Conservation (phyloP, 768 basidiomycete genomes). For the Omphalotus guepiniiformis region DNA sequence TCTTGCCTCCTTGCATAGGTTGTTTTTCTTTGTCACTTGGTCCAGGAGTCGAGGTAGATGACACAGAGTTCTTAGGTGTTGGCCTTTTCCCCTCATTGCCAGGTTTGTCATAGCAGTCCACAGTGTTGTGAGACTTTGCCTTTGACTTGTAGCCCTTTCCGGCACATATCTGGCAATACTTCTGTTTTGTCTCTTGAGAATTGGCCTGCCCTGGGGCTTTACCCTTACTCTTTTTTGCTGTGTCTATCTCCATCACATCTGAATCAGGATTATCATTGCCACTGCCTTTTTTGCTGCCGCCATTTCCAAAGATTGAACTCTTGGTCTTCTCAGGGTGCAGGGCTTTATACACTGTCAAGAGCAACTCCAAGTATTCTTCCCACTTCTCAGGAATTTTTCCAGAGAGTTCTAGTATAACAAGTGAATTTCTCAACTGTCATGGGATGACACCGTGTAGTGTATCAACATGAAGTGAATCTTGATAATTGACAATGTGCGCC, state of each 20-base stretch:
- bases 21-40: not conserved
- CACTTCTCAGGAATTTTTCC: not conserved
- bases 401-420: not conserved
- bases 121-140: not conserved
- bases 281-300: not conserved
- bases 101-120: not conserved
- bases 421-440: not conserved
- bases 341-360: slow-evolving; percentile 1
- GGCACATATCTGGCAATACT: not conserved
- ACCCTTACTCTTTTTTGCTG: not conserved
- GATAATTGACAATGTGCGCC: slow-evolving; percentile 1
- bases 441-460: not conserved
- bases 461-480: not conserved
- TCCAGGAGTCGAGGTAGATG: not conserved
- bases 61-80: not conserved
- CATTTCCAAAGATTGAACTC: slow-evolving; percentile 5
- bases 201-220: not conserved
- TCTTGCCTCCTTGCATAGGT: not conserved
- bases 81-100: slow-evolving; percentile 1
- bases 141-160: slow-evolving; percentile 1
- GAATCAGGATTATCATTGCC: not conserved
- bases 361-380: slow-evolving; percentile 1
- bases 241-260: slow-evolving; percentile 5
- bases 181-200: not conserved
- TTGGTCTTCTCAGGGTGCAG: slow-evolving; percentile 4